Evolutionary conservation across 1,139 yeast genomes (phyloP), one percentile per base, ranked within the genome.

Genomic region (Geotrichum carabidarum): DNA sequence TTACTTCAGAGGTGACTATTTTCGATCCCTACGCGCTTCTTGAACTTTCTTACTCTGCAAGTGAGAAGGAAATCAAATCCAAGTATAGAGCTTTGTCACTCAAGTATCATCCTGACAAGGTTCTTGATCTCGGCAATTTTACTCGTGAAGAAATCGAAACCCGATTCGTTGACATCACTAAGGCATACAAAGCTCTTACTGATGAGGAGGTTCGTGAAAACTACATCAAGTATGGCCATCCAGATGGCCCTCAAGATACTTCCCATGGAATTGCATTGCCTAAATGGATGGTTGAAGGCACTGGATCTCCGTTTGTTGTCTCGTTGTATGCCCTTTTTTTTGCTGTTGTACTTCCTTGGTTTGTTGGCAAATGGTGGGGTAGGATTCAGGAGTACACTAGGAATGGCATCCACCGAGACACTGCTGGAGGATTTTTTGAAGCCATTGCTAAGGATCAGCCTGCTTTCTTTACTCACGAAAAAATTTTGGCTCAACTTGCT

Each of bases 221-320:
- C 69, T 91, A 80, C 68, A 74, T 85, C 66, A 84, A 81, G 65
- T 93, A 84, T 66, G 99, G 99, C 47, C 96, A 94, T 68, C 99
- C 99, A 6, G 99, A 94, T 72, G 99, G 99, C 42, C 96, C 95
- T 50, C 96, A 89, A 70, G 88, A 88, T 48, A 78, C 86, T n/a
- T 75, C 85, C n/a, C 97, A 89, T 68, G 99, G 99, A 56, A 90
- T 94, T 70, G 99, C 98, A 0, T 74, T 94, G 62, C 99, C 99
- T 42, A 84, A 86, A 68, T 89, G 89, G 71, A 77, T 94, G 63
- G 89, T 94, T 44, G 96, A 89, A 62, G 93, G 95, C 36, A 78
- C 82, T 57, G 85, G 86, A 44, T 84, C 95, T 5, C 81, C 85
- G 1, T 65, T 86, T 44, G 77, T 87, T 62, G 70, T 85, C 43